Base-by-base conservation (phyloP, 805 yeast species). In the Candida montana region DNA sequence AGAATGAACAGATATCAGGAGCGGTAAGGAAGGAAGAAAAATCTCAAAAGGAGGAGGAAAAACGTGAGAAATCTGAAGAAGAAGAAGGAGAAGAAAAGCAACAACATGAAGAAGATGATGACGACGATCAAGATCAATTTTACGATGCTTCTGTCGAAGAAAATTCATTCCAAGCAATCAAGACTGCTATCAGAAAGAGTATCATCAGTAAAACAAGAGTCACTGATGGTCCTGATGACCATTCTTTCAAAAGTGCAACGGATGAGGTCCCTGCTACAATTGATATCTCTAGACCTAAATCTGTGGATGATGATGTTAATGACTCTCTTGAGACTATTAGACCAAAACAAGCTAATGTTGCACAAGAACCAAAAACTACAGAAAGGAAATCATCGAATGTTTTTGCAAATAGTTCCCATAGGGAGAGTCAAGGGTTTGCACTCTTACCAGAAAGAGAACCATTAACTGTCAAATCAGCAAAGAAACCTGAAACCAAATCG, bases 141-240 rank as follows among this genome's bases (percentile, higher is more conserved):
- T 41, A 48, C 19, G 52, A 52, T 24, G 49, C 51, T 9, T 51
- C 57, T 7, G 39, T 44, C 11, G 72, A 69, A 33, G 67, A 64
- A 39, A 48, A 39, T 12, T 72, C 76, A 7, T 71, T 71, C 45
- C 71, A 69, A 44, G 73, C 73, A 0, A 71, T 71, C n/a, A 64
- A 71, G 44, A 63, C 65, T 5, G 70, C 74, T 2, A 69, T 72
- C 8, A 51, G 75, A 23, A 72, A 69, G 45, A 69, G 74, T 40
- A 63, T 69, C 7, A 68, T 73, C 0, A 65, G 62, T 24, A 67
- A 64, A 33, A 40, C 48, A 10, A 44, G 38, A 23, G 33, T 35
- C 7, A 24, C 52, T 12, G 48, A 41, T 8, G 50, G 35, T 9
- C 20, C 40, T 12, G 27, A 41, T 13, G 51, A 51, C 3, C 43